Evolutionary conservation across 176 grass and related monocot species (phyloP), one percentile per base, ranked within the genome.

Genomic region (Ensete ventricosum): DNA sequence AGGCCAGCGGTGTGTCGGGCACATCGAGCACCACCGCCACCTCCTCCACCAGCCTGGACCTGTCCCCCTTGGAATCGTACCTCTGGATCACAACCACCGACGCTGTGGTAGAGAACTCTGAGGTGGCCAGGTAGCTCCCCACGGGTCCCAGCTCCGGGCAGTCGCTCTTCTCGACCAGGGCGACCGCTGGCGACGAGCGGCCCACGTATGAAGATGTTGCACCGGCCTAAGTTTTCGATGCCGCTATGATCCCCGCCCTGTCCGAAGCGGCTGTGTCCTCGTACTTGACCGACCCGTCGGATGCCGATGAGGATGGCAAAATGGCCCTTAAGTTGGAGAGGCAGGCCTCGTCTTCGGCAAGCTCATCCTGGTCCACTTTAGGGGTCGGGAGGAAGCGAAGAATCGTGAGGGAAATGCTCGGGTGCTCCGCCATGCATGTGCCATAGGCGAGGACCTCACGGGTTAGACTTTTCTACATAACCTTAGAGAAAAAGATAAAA

Each of bases 41-140:
- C 3, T 9, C 49, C 1, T 58, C 43, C 23, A 11, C 10, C 21
- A 10, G 13, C 13, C 9, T 23, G 14, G 16, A 50, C 11, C 43
- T 54, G 67, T 87, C 81, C 1, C 48, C 70, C 29, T 55, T 79
- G 20, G 71, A 34, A 60, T 78, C 71, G 54, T 91, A 78, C 24
- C 77, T 72, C 69, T 88, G 88, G 62, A 91, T 81, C 12, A 91
- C 80, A 1, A 91, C 64, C 60, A 85, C 85, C 1, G 89, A 91
- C 1, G 82, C 80, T 17, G 67, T 85, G 51, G 79, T 59, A 24
- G 85, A 84, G 80, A 91, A 91, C 20, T 88, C 85, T 21, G 82
- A 9, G 67, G 89, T 82, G 13, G 80, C 85, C 82, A 91, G 73
- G 74, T 78, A 83, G 76, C 76, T 75, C 62, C 82, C 88, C 5